Evolutionary conservation across 257 asterid species (phyloP).

Genomic region (Misopates orontium): DNA sequence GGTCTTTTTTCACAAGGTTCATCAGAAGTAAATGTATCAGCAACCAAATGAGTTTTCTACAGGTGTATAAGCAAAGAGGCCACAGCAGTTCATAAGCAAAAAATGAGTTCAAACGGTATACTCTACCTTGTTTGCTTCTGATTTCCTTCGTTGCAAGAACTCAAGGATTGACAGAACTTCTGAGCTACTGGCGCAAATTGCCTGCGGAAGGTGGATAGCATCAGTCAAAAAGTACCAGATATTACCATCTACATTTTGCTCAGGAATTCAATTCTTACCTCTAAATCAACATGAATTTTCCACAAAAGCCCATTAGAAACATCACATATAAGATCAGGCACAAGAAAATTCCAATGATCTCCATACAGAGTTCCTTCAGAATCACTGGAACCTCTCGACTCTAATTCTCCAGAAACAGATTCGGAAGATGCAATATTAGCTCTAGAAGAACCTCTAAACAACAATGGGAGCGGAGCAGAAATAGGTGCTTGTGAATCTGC

Average conservation of each 20-base stretch:
- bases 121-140: conserved; percentile 84
- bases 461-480: conserved; percentile 95
- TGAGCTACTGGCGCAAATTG: conserved; percentile 90
- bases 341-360: conserved; percentile 81
- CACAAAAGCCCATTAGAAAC: conserved; percentile 67
- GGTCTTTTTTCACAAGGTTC: conserved; percentile 8
- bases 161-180: conserved; percentile 76
- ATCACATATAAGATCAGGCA: conserved; percentile 88
- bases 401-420: conserved; percentile 44
- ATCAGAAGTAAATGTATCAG: conserved; percentile 8
- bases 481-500: conserved; percentile 75
- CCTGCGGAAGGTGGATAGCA: conserved; percentile 50
- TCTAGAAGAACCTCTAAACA: conserved; percentile 68
- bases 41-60: conserved; percentile 8
- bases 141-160: conserved; percentile 87
- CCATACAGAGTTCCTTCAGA: conserved; percentile 61
- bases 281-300: conserved; percentile 85
- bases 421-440: conserved; percentile 52
- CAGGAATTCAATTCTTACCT: conserved; percentile 53
- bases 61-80: conserved; percentile 3
- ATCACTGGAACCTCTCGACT: conserved; percentile 38
- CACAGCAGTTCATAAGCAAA: neutral
- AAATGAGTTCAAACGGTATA: conserved; percentile 17
- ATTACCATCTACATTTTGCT: conserved; percentile 24
- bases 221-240: conserved; percentile 30